Percentiles rank a stretch among this genome's conserved stretches.
Conservation (phyloP, 192 early-diverging fungal species). For the Cladochytrium replicatum region DNA sequence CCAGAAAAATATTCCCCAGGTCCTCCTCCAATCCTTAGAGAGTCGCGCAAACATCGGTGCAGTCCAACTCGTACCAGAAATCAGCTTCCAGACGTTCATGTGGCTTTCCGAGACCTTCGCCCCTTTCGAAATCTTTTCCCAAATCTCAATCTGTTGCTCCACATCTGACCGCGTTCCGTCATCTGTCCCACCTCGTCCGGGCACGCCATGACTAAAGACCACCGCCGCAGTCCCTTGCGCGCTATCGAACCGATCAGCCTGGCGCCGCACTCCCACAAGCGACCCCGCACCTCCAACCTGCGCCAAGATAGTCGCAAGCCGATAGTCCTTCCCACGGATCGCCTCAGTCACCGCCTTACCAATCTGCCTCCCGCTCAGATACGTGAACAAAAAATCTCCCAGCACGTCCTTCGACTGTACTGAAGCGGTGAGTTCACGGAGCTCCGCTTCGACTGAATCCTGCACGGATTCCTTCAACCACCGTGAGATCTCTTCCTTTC, state of each 20-base stretch:
- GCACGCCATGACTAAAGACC: constrained; percentile 26
- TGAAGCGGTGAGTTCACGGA: constrained; percentile 11
- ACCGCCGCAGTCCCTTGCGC: background rate
- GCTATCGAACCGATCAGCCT: background rate
- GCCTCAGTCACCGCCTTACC: constrained; percentile 54
- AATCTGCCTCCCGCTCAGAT: constrained; percentile 51
- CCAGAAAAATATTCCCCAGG: constrained; percentile 44
- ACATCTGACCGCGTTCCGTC: constrained; percentile 9
- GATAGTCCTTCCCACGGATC: constrained; percentile 51
- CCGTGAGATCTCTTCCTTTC: constrained; percentile 44
- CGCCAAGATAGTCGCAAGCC: constrained; percentile 65
- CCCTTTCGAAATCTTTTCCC: constrained; percentile 11
- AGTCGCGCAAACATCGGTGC: background rate
- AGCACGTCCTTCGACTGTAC: background rate
- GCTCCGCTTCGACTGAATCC: constrained; percentile 29
- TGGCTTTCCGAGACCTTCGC: constrained; percentile 14
- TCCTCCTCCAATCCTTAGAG: constrained; percentile 37
- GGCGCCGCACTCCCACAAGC: constrained; percentile 8
- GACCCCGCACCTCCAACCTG: constrained; percentile 59
- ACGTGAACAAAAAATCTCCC: too few relatives aligned
- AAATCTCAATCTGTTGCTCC: constrained; percentile 22
- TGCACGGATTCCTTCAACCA: constrained; percentile 58
- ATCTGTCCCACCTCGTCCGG: constrained; percentile 17
- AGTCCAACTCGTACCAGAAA: constrained; percentile 20
- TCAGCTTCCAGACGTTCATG: constrained; percentile 28